Evolutionary conservation across 352 stramenopile species (phyloP).

Genomic region (Saprolegnia diclina): DNA sequence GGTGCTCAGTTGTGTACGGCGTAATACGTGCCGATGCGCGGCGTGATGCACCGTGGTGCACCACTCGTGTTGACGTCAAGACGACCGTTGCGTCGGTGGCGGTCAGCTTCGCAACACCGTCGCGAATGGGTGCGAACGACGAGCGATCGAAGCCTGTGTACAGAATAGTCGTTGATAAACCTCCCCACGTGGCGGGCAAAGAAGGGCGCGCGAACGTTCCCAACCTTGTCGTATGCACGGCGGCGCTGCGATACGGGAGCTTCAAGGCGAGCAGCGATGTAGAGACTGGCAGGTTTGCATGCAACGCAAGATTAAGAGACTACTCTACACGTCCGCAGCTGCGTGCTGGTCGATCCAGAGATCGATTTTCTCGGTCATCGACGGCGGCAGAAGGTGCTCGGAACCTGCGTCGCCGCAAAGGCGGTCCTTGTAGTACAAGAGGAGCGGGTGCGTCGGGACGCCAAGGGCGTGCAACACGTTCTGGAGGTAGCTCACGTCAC

Average conservation of each 20-base stretch:
- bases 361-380: constrained; percentile 4
- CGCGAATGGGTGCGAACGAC: too few species aligned
- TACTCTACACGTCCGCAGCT: not conserved
- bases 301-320: not conserved
- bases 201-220: too few species aligned
- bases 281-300: not conserved
- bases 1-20: not conserved
- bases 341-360: constrained; percentile 2
- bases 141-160: too few species aligned
- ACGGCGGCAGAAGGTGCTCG: not conserved
- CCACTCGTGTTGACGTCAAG: not conserved
- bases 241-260: too few species aligned
- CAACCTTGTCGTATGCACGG: too few species aligned
- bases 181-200: too few species aligned
- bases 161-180: too few species aligned
- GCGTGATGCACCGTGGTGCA: not conserved
- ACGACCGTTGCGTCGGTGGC: not conserved
- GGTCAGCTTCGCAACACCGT: not conserved
- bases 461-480: constrained; percentile 74
- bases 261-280: too few species aligned
- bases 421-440: not conserved
- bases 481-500: constrained; percentile 71
- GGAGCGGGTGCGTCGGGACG: constrained; percentile 23
- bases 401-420: not conserved
- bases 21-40: too few species aligned